phyloP scores from a whole-genome alignment of 768 basidiomycete genomes.

The Amanita molliuscula region DNA sequence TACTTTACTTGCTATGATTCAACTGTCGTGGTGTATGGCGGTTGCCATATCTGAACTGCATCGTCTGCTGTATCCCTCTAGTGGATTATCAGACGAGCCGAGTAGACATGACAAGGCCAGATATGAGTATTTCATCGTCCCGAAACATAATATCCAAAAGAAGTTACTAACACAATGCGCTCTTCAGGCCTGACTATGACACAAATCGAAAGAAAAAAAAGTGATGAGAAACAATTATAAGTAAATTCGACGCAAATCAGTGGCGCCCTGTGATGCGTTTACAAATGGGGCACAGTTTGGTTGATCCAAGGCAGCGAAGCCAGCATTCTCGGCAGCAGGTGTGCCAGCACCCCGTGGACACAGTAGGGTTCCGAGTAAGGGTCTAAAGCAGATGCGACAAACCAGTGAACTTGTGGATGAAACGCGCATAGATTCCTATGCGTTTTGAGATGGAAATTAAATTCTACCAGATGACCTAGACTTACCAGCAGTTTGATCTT shows the following conservation, averaged over 20 bases:
- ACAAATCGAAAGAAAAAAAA: neutral
- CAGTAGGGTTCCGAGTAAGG: slow-evolving; percentile 68
- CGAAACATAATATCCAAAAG: neutral
- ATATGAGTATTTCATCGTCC: slow-evolving; percentile 49
- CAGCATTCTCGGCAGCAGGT: slow-evolving; percentile 78
- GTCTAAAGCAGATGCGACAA: slow-evolving; percentile 76
- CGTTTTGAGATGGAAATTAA: neutral
- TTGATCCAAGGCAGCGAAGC: slow-evolving; percentile 75
- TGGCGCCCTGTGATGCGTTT: slow-evolving; percentile 73
- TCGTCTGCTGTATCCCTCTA: slow-evolving; percentile 35
- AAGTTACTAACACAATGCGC: slow-evolving; percentile 8
- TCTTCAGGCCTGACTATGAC: slow-evolving; percentile 2
- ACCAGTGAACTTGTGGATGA: slow-evolving; percentile 33
- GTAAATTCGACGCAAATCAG: slow-evolving; percentile 70
- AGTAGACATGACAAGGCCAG: slow-evolving; percentile 79
- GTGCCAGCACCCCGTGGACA: slow-evolving; percentile 83
- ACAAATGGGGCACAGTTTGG: slow-evolving; percentile 79
- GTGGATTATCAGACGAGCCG: slow-evolving; percentile 37
- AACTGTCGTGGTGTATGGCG: slow-evolving; percentile 7
- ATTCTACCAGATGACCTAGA: slow-evolving; percentile 4
- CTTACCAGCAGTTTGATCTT: slow-evolving; percentile 51
- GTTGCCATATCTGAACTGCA: slow-evolving; percentile 11
- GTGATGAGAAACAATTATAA: slow-evolving; percentile 23
- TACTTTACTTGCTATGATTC: slow-evolving; percentile 4
- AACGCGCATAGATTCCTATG: slow-evolving; percentile 32